Percentiles rank a stretch among this genome's conserved stretches.
These are phyloP conservation scores for Cruciata laevipes DNA, from an alignment of 257 asterid genomes.

Conservation along the genomic window DNA sequence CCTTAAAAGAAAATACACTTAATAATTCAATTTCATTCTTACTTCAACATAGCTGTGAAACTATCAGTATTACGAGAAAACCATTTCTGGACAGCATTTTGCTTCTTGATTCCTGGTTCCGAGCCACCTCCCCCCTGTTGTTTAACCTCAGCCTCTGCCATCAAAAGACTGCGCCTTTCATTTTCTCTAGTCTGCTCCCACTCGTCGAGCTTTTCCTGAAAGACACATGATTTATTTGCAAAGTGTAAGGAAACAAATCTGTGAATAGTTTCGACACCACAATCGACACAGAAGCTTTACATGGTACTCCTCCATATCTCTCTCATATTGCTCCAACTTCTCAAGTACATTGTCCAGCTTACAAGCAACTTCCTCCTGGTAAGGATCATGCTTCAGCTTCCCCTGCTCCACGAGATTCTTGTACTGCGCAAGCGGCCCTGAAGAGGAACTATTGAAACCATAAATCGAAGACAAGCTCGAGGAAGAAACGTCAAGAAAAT, in stretches of 20 bases:
- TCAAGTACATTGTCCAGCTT: slow-evolving; percentile 71
- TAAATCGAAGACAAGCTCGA: slow-evolving; percentile 17
- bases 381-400: slow-evolving; percentile 77
- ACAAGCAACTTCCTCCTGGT: slow-evolving; percentile 79
- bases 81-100: slow-evolving; percentile 55
- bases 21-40: neutral
- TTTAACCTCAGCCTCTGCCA: slow-evolving; percentile 68
- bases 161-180: slow-evolving; percentile 60
- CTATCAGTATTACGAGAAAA: slow-evolving; percentile 48
- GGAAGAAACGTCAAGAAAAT: slow-evolving; percentile 5
- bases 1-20: too few relatives aligned
- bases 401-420: slow-evolving; percentile 73
- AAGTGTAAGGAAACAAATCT: slow-evolving; percentile 15
- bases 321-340: slow-evolving; percentile 76
- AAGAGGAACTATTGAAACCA: slow-evolving; percentile 17
- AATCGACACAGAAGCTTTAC: slow-evolving; percentile 27
- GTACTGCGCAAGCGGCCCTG: slow-evolving; percentile 79
- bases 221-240: slow-evolving; percentile 15
- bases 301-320: slow-evolving; percentile 83
- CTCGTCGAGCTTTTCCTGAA: slow-evolving; percentile 54
- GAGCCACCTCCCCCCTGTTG: slow-evolving; percentile 55
- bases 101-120: slow-evolving; percentile 39
- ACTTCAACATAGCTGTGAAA: neutral
- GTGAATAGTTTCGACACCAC: slow-evolving; percentile 2
- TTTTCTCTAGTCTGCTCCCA: slow-evolving; percentile 80